Percentiles rank a stretch among this genome's conserved stretches.
Evolutionary conservation across 345 rosid species (phyloP).

Genomic region (Gossypium herbaceum): DNA sequence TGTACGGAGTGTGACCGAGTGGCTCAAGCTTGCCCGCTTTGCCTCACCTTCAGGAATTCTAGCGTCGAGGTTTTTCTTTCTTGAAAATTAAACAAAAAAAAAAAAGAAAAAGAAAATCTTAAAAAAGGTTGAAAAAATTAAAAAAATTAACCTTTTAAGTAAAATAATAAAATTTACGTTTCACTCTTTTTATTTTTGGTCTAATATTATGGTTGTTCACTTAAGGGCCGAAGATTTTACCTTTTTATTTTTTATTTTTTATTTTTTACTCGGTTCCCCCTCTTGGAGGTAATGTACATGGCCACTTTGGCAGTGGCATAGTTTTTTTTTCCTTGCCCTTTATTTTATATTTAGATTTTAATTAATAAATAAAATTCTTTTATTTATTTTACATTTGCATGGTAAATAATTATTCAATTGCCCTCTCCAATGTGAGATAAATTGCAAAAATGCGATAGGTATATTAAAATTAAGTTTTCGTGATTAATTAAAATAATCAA

Average conservation of each 20-base stretch:
- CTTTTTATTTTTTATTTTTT: neutral
- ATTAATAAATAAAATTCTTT: slow-evolving; percentile 45
- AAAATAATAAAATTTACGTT: slow-evolving; percentile 15
- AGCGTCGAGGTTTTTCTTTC: slow-evolving; percentile 75
- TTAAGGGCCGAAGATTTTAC: slow-evolving; percentile 5
- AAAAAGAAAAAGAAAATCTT: neutral
- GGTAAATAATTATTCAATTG: neutral
- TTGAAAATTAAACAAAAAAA: slow-evolving; percentile 15
- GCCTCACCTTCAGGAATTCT: slow-evolving; percentile 53
- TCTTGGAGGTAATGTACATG: slow-evolving; percentile 44
- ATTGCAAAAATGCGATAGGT: neutral
- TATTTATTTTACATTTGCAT: slow-evolving; percentile 18
- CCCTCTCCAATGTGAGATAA: neutral
- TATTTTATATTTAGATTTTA: slow-evolving; percentile 1
- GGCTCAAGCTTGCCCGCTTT: slow-evolving; percentile 69
- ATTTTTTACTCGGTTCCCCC: neutral
- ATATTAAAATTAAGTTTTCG: too few relatives aligned
- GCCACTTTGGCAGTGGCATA: slow-evolving; percentile 39
- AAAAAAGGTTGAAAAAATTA: neutral
- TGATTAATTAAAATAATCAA: too few relatives aligned
- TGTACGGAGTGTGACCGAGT: slow-evolving; percentile 65
- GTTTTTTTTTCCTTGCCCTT: neutral
- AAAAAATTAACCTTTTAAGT: neutral
- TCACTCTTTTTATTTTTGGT: neutral
- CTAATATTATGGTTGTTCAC: slow-evolving; percentile 14